phyloP scores from a whole-genome alignment of 495 filamentous ascomycete species.

The Hypoxylon rickii region DNA sequence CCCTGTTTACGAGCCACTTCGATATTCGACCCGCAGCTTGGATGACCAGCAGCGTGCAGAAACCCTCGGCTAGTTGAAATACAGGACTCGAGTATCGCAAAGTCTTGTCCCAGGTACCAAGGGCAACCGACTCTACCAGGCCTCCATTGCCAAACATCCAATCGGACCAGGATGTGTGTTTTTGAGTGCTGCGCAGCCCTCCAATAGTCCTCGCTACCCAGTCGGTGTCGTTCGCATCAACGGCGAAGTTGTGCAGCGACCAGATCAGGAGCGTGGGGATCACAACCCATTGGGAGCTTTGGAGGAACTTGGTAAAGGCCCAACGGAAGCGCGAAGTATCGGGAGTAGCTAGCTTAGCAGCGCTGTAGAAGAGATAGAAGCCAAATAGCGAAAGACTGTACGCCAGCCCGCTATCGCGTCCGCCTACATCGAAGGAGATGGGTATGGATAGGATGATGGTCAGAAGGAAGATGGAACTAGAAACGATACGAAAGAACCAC shows the following conservation, averaged over 20 bases:
- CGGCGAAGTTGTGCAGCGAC: slow-evolving; percentile 90
- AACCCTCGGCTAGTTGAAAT: slow-evolving; percentile 93
- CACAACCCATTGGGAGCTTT: slow-evolving; percentile 82
- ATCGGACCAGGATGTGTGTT: slow-evolving; percentile 66
- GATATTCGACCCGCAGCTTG: slow-evolving; percentile 93
- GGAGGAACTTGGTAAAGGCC: slow-evolving; percentile 65
- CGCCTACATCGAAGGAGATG: slow-evolving; percentile 95
- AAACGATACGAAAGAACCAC: slow-evolving; percentile 75
- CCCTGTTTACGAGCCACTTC: slow-evolving; percentile 91
- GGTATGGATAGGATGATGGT: slow-evolving; percentile 92
- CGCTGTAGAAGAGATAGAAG: slow-evolving; percentile 89
- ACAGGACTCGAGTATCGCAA: slow-evolving; percentile 92
- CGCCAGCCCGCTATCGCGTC: slow-evolving; percentile 87
- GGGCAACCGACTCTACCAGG: slow-evolving; percentile 71
- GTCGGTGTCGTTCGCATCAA: slow-evolving; percentile 73
- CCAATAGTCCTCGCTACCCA: slow-evolving; percentile 84
- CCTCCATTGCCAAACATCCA: slow-evolving; percentile 86
- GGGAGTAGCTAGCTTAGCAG: slow-evolving; percentile 80
- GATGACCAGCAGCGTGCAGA: slow-evolving; percentile 94
- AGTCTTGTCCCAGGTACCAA: slow-evolving; percentile 88
- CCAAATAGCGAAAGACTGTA: slow-evolving; percentile 83
- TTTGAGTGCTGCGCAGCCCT: slow-evolving; percentile 57
- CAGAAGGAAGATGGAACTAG: slow-evolving; percentile 78
- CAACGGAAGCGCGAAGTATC: slow-evolving; percentile 74
- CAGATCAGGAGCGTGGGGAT: slow-evolving; percentile 85